Evolutionary conservation across 1,284 basidiomycete genomes (phyloP).

Genomic region (Naganishia sp.): DNA sequence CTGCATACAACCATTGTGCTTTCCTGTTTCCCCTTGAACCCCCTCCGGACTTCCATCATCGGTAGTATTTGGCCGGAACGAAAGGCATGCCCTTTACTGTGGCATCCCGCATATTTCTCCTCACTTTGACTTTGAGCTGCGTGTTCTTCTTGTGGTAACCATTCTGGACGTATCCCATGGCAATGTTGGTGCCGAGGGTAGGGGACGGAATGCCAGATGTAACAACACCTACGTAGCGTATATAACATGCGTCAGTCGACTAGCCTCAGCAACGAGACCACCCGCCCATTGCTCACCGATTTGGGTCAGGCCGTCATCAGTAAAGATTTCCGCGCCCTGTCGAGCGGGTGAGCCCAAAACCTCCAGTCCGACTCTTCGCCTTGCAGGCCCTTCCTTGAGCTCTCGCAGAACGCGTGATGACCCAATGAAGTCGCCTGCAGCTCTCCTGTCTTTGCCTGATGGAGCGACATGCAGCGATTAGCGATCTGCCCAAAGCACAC

Average conservation of each 20-base stretch:
- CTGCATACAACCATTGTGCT: conserved; percentile 5
- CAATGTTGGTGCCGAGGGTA: conserved; percentile 84
- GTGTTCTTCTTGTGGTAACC: conserved; percentile 92
- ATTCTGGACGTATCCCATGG: conserved; percentile 85
- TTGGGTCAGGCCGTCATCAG: conserved; percentile 59
- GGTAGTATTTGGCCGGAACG: conserved; percentile 54
- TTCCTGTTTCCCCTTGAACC: neutral
- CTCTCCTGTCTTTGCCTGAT: conserved; percentile 76
- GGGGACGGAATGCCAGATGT: conserved; percentile 97
- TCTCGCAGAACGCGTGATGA: conserved; percentile 75
- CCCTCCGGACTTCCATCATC: neutral
- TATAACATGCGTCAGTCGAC: conserved; percentile 1
- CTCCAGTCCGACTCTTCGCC: conserved; percentile 79
- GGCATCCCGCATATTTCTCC: conserved; percentile 53
- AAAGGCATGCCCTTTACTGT: conserved; percentile 53
- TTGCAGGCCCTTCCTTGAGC: conserved; percentile 74
- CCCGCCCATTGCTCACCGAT: conserved; percentile 59
- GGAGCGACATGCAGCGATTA: too few relatives aligned
- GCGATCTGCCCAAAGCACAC: too few relatives aligned
- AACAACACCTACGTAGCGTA: conserved; percentile 61
- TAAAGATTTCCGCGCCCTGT: conserved; percentile 78
- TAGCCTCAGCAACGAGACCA: neutral
- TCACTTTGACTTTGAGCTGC: conserved; percentile 57
- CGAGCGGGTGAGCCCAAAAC: conserved; percentile 84
- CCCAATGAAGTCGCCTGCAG: conserved; percentile 73